These are phyloP conservation scores for Paspalum vaginatum DNA, from an alignment of 176 grass and related monocot genomes.

Conservation along the genomic window DNA sequence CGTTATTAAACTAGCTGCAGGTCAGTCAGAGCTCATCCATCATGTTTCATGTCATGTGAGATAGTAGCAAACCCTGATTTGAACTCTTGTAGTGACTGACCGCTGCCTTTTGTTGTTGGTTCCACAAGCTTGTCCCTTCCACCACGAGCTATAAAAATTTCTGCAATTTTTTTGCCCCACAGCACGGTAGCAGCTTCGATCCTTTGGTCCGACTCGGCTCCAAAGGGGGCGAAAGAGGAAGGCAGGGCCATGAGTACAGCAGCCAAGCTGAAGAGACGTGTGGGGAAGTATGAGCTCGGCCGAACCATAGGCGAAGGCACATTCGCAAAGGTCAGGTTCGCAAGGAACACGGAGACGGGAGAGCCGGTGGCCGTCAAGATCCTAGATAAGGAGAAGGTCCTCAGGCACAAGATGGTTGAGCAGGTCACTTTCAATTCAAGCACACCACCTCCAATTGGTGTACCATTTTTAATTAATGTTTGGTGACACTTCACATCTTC, in stretches of 20 bases:
- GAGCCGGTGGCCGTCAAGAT: constrained; percentile 96
- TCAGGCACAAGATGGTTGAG: constrained; percentile 94
- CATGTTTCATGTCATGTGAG: too few species aligned
- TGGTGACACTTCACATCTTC: constrained; percentile 41
- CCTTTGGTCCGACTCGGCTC: too few species aligned
- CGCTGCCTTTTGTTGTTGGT: too few species aligned
- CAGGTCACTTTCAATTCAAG: constrained; percentile 58
- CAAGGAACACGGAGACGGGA: constrained; percentile 62
- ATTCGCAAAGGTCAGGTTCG: constrained; percentile 92
- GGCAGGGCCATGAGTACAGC: constrained; percentile 55
- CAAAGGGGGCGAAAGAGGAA: constrained; percentile 1
- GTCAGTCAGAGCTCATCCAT: too few species aligned
- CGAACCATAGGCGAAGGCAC: constrained; percentile 92
- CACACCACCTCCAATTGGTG: constrained; percentile 6
- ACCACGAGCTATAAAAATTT: neutral
- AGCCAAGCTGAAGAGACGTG: constrained; percentile 81
- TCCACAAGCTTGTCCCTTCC: neutral
- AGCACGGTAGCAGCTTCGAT: too few species aligned
- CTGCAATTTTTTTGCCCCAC: neutral
- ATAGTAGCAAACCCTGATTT: too few species aligned
- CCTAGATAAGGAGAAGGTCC: constrained; percentile 89
- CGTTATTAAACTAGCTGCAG: too few species aligned
- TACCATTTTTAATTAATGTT: neutral
- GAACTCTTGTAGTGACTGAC: too few species aligned
- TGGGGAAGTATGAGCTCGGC: constrained; percentile 95